A percentile compares a stretch with the other conserved stretches of the same genome.
phyloP scores from a whole-genome alignment of 495 filamentous ascomycete species.

The Zalerion maritima region DNA sequence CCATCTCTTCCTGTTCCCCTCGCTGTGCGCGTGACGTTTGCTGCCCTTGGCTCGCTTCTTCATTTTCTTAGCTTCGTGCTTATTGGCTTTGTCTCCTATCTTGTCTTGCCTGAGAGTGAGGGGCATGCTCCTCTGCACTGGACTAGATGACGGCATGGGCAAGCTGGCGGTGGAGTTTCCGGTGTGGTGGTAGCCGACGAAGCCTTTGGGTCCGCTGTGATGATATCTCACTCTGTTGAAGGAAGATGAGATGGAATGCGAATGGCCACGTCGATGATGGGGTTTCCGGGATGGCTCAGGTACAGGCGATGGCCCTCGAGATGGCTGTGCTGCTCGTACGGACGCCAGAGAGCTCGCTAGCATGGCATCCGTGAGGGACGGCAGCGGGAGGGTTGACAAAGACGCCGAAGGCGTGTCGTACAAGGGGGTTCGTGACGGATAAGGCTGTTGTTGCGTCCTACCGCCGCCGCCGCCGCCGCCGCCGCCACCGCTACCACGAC shows the following conservation, averaged over 20 bases:
- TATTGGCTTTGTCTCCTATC: slow-evolving; percentile 6
- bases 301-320: slow-evolving; percentile 27
- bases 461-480: too few relatives aligned
- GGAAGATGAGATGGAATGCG: slow-evolving; percentile 11
- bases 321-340: slow-evolving; percentile 43
- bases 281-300: slow-evolving; percentile 13
- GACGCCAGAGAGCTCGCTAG: slow-evolving; percentile 75
- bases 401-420: too few relatives aligned
- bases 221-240: slow-evolving; percentile 9
- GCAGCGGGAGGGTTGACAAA: slow-evolving; percentile 21
- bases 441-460: too few relatives aligned
- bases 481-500: too few relatives aligned
- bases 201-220: slow-evolving; percentile 9
- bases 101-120: slow-evolving; percentile 8
- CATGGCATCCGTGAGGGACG: slow-evolving; percentile 54
- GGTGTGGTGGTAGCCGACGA: slow-evolving; percentile 15
- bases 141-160: too few relatives aligned
- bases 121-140: too few relatives aligned
- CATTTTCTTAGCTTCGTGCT: slow-evolving; percentile 17
- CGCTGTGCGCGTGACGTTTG: slow-evolving; percentile 66
- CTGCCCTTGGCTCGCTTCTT: slow-evolving; percentile 21
- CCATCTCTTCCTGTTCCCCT: slow-evolving; percentile 79
- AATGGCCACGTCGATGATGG: slow-evolving; percentile 24
- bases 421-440: too few relatives aligned
- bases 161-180: slow-evolving; percentile 18